These are phyloP conservation scores for Achaetomium macrosporum DNA, from an alignment of 2,329 filamentous ascomycete genomes.

Conservation along the genomic window DNA sequence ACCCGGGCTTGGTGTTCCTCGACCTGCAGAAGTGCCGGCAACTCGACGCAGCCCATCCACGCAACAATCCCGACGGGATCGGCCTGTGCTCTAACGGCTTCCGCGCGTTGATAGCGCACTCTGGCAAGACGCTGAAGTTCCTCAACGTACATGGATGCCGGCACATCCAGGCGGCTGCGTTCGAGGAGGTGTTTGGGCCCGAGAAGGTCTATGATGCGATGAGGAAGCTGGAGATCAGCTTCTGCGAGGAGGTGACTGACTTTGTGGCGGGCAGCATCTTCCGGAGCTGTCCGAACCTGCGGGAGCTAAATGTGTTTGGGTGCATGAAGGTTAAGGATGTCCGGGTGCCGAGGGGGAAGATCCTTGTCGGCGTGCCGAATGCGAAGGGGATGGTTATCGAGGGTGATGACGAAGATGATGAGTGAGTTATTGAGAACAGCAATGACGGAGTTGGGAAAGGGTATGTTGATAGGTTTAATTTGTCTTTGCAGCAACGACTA, in stretches of 20 bases:
- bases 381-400: slow-evolving; percentile 56
- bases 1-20: slow-evolving; percentile 61
- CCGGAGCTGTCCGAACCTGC: slow-evolving; percentile 54
- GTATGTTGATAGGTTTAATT: too few relatives aligned
- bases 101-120: slow-evolving; percentile 77
- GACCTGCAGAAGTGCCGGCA: slow-evolving; percentile 76
- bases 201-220: slow-evolving; percentile 61
- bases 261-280: slow-evolving; percentile 59
- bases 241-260: slow-evolving; percentile 64
- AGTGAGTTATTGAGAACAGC: not conserved
- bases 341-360: slow-evolving; percentile 48
- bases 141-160: slow-evolving; percentile 81
- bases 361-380: slow-evolving; percentile 54
- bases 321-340: slow-evolving; percentile 57
- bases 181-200: slow-evolving; percentile 65
- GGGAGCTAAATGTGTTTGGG: slow-evolving; percentile 57
- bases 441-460: too few relatives aligned
- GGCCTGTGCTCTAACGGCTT: slow-evolving; percentile 75
- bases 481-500: too few relatives aligned
- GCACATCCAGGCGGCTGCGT: slow-evolving; percentile 66
- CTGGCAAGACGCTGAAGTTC: slow-evolving; percentile 56
- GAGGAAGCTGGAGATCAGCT: slow-evolving; percentile 68
- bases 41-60: slow-evolving; percentile 64
- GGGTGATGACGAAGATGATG: slow-evolving; percentile 31
- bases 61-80: slow-evolving; percentile 57